phyloP scores from a whole-genome alignment of 257 asterid genomes.

The Rubia yunnanensis region DNA sequence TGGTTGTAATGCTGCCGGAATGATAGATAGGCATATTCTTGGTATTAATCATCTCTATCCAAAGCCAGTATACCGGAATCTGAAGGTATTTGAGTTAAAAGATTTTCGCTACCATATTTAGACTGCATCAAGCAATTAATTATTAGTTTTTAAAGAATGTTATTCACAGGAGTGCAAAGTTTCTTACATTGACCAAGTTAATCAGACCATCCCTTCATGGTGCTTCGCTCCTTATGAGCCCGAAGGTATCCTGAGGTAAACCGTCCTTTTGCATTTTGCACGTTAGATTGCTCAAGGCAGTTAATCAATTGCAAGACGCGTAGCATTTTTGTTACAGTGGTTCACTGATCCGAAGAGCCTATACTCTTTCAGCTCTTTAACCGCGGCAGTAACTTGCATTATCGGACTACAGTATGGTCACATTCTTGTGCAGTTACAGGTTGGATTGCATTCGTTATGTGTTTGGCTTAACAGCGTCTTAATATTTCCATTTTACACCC shows the following conservation, averaged over 20 bases:
- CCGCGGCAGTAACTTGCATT: slow-evolving; percentile 67
- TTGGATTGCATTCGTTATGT: slow-evolving; percentile 11
- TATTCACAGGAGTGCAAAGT: slow-evolving; percentile 51
- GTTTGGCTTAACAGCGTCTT: background rate
- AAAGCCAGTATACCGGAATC: slow-evolving; percentile 67
- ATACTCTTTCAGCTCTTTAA: slow-evolving; percentile 53
- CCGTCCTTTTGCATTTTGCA: slow-evolving; percentile 10
- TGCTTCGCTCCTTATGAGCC: slow-evolving; percentile 83
- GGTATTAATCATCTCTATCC: slow-evolving; percentile 63
- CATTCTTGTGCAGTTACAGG: slow-evolving; percentile 59
- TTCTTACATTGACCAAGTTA: slow-evolving; percentile 33
- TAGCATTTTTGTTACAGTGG: background rate
- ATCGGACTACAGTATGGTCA: slow-evolving; percentile 88
- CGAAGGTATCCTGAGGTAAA: slow-evolving; percentile 84
- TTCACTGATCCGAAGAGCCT: background rate
- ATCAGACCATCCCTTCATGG: slow-evolving; percentile 47
- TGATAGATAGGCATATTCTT: slow-evolving; percentile 70
- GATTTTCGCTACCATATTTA: slow-evolving; percentile 10
- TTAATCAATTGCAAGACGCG: no score
- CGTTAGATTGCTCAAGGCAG: no score
- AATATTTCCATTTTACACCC: background rate
- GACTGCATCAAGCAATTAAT: slow-evolving; percentile 12
- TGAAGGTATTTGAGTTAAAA: slow-evolving; percentile 41
- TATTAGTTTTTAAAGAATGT: slow-evolving; percentile 6
- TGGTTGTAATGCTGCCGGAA: slow-evolving; percentile 79